Percentiles rank a stretch among this genome's conserved stretches.
phyloP scores from a whole-genome alignment of 1,284 basidiomycete species.

The Pulveroboletus sp. region DNA sequence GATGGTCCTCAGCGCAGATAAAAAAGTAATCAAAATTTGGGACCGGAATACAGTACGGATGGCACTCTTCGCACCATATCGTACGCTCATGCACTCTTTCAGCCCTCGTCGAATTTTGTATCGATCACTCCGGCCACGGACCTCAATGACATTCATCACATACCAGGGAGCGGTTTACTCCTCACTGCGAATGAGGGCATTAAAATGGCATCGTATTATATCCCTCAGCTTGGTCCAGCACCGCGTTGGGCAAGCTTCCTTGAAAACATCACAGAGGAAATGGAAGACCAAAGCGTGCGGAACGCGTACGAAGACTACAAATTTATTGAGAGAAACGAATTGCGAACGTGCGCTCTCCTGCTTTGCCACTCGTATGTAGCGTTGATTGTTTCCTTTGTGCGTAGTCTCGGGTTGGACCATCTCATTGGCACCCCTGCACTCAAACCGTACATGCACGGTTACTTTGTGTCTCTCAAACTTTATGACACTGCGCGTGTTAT shows the following conservation, averaged over 20 bases:
- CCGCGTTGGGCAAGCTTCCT: slow-evolving; percentile 97
- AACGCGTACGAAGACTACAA: slow-evolving; percentile 95
- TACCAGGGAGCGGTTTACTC: slow-evolving; percentile 83
- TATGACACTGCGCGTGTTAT: slow-evolving; percentile 96
- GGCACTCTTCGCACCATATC: not conserved
- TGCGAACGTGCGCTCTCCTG: slow-evolving; percentile 66
- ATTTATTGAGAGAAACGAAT: slow-evolving; percentile 89
- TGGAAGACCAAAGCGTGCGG: slow-evolving; percentile 84
- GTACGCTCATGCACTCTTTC: slow-evolving; percentile 9
- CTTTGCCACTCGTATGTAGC: not conserved
- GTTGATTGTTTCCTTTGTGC: slow-evolving; percentile 13
- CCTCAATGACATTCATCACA: slow-evolving; percentile 86
- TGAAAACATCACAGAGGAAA: slow-evolving; percentile 97
- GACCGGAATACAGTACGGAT: slow-evolving; percentile 73
- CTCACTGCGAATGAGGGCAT: slow-evolving; percentile 93
- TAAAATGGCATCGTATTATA: slow-evolving; percentile 89
- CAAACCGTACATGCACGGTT: slow-evolving; percentile 99
- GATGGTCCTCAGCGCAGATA: slow-evolving; percentile 86
- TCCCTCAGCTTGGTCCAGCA: slow-evolving; percentile 95
- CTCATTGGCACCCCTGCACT: slow-evolving; percentile 92
- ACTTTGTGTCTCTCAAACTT: slow-evolving; percentile 93
- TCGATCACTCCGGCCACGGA: slow-evolving; percentile 91
- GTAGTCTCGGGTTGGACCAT: slow-evolving; percentile 87
- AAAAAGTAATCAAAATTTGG: slow-evolving; percentile 96
- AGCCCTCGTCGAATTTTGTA: slow-evolving; percentile 88